A percentile compares a stretch with the other conserved stretches of the same genome.
Conservation (phyloP, 179 eudicot species). For the Corrigiola litoralis region DNA sequence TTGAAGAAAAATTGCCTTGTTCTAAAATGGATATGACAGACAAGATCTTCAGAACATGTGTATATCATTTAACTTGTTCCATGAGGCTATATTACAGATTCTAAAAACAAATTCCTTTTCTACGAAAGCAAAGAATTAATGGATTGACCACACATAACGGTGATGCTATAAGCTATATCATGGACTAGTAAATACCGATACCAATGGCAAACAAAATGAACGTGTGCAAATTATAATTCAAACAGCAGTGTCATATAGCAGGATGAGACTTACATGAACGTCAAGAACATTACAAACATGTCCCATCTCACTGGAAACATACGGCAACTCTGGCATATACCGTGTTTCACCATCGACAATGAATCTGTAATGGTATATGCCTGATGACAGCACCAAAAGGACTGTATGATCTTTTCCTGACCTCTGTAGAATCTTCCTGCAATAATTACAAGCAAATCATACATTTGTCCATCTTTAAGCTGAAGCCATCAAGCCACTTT, state of each 20-base stretch:
- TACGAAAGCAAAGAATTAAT: too few species aligned
- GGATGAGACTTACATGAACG: slow-evolving; percentile 61
- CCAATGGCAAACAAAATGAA: background rate
- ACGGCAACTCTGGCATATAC: slow-evolving; percentile 72
- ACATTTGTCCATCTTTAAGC: background rate
- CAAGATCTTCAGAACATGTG: too few species aligned
- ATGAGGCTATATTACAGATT: too few species aligned
- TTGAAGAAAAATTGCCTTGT: too few species aligned
- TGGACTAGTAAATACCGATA: background rate
- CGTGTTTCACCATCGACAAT: slow-evolving; percentile 70
- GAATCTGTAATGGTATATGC: slow-evolving; percentile 74
- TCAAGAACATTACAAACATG: slow-evolving; percentile 65
- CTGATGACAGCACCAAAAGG: slow-evolving; percentile 71
- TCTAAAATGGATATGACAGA: too few species aligned
- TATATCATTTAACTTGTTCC: too few species aligned
- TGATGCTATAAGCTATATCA: background rate
- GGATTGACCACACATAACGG: too few species aligned
- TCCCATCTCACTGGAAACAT: slow-evolving; percentile 64
- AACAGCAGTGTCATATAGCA: background rate
- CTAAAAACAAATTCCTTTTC: too few species aligned
- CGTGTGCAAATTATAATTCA: background rate
- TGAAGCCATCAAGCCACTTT: too few species aligned
- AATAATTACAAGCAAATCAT: slow-evolving; percentile 14
- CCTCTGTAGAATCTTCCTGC: slow-evolving; percentile 63
- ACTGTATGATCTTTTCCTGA: slow-evolving; percentile 74